phyloP scores from a whole-genome alignment of 176 grass and related monocot species.

The Zoysia japonica region DNA sequence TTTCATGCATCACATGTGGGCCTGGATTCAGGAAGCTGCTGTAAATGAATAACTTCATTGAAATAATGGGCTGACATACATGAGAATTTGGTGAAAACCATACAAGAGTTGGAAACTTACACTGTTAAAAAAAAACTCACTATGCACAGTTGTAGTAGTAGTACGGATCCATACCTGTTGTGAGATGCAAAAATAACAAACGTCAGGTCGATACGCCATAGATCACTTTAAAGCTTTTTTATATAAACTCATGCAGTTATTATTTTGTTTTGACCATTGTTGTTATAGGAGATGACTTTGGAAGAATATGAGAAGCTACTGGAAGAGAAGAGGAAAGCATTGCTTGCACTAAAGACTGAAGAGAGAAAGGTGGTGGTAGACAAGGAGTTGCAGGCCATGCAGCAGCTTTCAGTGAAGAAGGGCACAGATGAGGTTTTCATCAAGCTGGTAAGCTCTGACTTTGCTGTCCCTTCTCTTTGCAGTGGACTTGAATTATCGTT shows the following conservation, averaged over 20 bases:
- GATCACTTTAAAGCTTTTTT: no score
- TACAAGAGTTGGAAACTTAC: neutral
- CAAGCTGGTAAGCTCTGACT: conserved; percentile 52
- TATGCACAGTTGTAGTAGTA: neutral
- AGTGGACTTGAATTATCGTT: neutral
- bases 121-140: neutral
- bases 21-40: conserved; percentile 67
- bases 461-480: neutral
- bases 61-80: neutral
- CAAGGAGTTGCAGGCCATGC: conserved; percentile 73
- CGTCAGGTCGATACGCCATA: neutral
- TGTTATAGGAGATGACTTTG: conserved; percentile 78
- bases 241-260: neutral
- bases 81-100: neutral
- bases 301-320: conserved; percentile 86
- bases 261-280: neutral
- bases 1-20: conserved; percentile 44
- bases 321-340: conserved; percentile 78
- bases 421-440: conserved; percentile 63
- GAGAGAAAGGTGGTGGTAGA: conserved; percentile 81
- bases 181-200: neutral
- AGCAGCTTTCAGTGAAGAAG: conserved; percentile 64
- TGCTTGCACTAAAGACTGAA: conserved; percentile 62
- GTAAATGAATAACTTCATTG: conserved; percentile 32
- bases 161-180: neutral